Evolutionary conservation across 2,329 filamentous ascomycete species (phyloP).

Genomic region (Neodidymelliopsis sp.): DNA sequence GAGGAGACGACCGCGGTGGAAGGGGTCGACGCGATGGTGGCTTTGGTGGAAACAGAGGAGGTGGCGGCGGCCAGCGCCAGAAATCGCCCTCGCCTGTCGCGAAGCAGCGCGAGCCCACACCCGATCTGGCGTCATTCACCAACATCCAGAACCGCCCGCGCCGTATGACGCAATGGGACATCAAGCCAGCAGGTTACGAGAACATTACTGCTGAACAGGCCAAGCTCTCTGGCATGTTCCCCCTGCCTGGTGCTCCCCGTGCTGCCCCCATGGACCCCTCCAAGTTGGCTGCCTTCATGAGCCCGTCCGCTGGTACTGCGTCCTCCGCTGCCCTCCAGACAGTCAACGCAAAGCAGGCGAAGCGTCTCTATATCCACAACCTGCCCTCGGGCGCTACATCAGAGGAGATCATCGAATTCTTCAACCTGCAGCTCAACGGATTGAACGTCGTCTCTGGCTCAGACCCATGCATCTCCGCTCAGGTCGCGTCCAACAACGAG

Average conservation of each 20-base stretch:
- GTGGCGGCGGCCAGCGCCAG: conserved; percentile 56
- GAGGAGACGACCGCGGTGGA: conserved; percentile 48
- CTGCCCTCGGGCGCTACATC: conserved; percentile 76
- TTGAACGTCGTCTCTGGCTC: conserved; percentile 85
- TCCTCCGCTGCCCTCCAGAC: conserved; percentile 86
- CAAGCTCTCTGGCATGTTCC: conserved; percentile 98
- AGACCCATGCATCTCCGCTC: conserved; percentile 85
- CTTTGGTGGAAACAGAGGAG: conserved; percentile 24
- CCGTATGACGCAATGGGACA: conserved; percentile 98
- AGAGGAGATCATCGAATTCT: conserved; percentile 80
- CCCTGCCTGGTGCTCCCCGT: conserved; percentile 90
- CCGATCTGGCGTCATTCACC: conserved; percentile 87
- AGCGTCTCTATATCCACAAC: conserved; percentile 88
- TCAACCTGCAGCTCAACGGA: conserved; percentile 97
- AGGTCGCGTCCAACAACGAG: conserved; percentile 77
- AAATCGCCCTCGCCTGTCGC: conserved; percentile 78
- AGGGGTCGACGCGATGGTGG: conserved; percentile 35
- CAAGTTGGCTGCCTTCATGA: conserved; percentile 94
- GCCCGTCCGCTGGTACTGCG: conserved; percentile 76
- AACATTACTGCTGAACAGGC: conserved; percentile 98
- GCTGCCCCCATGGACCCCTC: conserved; percentile 95
- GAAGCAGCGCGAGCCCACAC: conserved; percentile 94
- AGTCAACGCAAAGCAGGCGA: conserved; percentile 90
- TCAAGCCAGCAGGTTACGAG: conserved; percentile 97
- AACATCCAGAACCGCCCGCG: conserved; percentile 86